Base-by-base conservation (phyloP, 495 filamentous ascomycete species). In the Hyaloscypha variabilis region DNA sequence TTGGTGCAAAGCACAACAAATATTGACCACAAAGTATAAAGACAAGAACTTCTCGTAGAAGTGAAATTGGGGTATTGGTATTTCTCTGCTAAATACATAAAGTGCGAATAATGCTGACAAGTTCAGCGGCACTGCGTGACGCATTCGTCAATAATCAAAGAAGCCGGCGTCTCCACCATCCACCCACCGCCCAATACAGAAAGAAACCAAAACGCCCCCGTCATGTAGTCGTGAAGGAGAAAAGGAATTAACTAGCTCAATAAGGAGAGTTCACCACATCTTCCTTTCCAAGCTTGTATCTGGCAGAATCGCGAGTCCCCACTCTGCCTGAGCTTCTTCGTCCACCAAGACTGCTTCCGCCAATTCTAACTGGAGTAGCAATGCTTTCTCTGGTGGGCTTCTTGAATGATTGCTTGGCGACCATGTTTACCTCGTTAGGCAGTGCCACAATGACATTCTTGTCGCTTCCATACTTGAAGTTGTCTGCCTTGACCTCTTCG, bases 371-470 rank as follows among this genome's bases (percentile, higher is more conserved):
- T 34, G 80, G 88, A 71, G 78, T 90, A 65, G 71, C 81, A 75
- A 99, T 97, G 72, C 92, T 97, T 83, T 99, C 93, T 42, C 95
- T 82, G 6, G 96, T 97, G 2, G 94, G 92, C 77, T 85, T 89
- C 84, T 90, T 91, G 74, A 99, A 87, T 68, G 85, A 87, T 67
- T 88, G 83, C 77, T 92, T 92, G 51, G 87, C 89, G 26, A 98
- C 91, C 94, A 97, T 97, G 76, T 97, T 94, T 67, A 99, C 94
- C 77, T 97, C 94, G 74, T 99, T 96, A 4, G 96, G 93, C 66
- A 98, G 79, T 1, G 95, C 95, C 24, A 99, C 94, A 72, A 99
- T 97, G 67, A 99, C 91, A 70, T 97, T 97, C 84, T 97, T 96
- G 74, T 99, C 95, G 14, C 88, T 91, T 31, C 94, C 94, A 71